A percentile compares a stretch with the other conserved stretches of the same genome.
Conservation (phyloP, 768 basidiomycete genomes). For the Rhodotorula toruloides region DNA sequence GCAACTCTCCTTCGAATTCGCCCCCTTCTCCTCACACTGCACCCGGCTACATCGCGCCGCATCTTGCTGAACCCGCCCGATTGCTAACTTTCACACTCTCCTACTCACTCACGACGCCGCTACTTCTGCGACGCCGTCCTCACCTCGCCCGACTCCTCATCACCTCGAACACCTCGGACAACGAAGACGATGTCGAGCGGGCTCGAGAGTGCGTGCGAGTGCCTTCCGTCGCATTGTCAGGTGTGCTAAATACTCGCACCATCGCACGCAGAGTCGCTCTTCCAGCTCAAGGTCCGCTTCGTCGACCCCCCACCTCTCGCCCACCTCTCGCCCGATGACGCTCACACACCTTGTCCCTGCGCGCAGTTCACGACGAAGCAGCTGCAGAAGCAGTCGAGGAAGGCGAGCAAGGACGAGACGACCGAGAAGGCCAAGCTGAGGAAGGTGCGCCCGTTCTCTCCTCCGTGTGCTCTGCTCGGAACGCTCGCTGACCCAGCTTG, state of each 20-base stretch:
- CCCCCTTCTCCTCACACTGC: not conserved
- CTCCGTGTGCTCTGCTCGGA: too few relatives aligned
- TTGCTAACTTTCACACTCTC: not conserved
- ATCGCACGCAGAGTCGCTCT: slow-evolving; percentile 90
- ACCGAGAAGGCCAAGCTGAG: slow-evolving; percentile 83
- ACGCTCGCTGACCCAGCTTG: too few relatives aligned
- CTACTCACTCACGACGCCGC: not conserved
- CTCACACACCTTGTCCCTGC: not conserved
- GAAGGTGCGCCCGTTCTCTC: slow-evolving; percentile 80
- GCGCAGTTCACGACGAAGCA: slow-evolving; percentile 94
- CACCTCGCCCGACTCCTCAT: too few relatives aligned
- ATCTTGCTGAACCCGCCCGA: not conserved
- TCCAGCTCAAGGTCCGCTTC: slow-evolving; percentile 87
- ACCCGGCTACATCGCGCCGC: too few relatives aligned
- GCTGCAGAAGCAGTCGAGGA: slow-evolving; percentile 87
- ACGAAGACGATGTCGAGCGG: slow-evolving; percentile 40
- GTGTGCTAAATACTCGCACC: not conserved
- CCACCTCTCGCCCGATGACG: not conserved
- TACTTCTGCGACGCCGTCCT: too few relatives aligned
- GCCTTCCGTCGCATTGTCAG: not conserved
- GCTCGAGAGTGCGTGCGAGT: slow-evolving; percentile 74
- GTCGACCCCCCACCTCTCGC: slow-evolving; percentile 11
- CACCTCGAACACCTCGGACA: too few relatives aligned
- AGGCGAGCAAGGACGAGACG: slow-evolving; percentile 91
- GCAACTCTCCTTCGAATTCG: not conserved